These are phyloP conservation scores for Bruguiera hainesii DNA, from an alignment of 441 rosid genomes.

Conservation along the genomic window DNA sequence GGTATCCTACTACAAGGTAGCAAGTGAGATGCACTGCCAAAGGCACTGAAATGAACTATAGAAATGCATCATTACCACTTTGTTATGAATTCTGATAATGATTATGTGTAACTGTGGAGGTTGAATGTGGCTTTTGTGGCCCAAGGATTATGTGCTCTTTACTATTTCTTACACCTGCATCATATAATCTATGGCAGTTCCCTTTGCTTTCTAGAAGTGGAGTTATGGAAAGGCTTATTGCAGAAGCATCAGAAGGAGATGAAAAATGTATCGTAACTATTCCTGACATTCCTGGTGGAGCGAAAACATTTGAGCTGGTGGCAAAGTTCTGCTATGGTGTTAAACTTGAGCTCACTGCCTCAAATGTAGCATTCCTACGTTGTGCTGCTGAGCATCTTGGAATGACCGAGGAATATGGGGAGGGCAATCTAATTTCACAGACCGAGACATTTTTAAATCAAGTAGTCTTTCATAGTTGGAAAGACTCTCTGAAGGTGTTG, in stretches of 20 bases:
- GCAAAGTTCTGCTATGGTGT: conserved; percentile 98
- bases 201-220: conserved; percentile 97
- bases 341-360: conserved; percentile 86
- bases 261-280: conserved; percentile 59
- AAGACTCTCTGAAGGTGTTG: conserved; percentile 76
- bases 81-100: no score
- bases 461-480: conserved; percentile 81
- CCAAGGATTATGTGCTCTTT: no score
- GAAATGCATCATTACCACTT: no score
- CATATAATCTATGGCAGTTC: conserved; percentile 51
- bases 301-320: conserved; percentile 87
- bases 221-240: conserved; percentile 78
- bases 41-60: no score
- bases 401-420: conserved; percentile 94
- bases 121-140: not conserved
- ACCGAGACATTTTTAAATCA: conserved; percentile 88
- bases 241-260: conserved; percentile 72
- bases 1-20: no score
- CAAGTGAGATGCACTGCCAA: no score
- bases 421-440: conserved; percentile 69
- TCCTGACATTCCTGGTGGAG: conserved; percentile 73
- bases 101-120: no score
- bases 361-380: conserved; percentile 75
- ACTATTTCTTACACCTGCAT: conserved; percentile 6
- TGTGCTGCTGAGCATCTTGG: conserved; percentile 89